phyloP scores from a whole-genome alignment of 441 rosid genomes.

The Erodium moschatum region DNA sequence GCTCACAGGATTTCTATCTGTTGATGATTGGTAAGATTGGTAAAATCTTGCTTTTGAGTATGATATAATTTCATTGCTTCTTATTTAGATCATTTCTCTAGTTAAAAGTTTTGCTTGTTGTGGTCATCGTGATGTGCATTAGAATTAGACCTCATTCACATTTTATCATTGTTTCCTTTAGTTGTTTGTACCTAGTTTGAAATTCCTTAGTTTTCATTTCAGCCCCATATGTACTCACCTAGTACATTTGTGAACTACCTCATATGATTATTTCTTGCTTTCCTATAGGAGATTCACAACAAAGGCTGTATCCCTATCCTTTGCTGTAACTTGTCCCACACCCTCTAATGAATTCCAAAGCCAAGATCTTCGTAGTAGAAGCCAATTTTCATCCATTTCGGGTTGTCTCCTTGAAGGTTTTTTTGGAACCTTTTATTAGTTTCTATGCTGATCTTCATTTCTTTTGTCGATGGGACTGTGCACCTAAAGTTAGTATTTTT shows the following conservation, averaged over 20 bases:
- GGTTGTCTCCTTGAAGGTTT: background rate
- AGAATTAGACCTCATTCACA: background rate
- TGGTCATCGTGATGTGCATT: background rate
- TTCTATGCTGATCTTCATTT: background rate
- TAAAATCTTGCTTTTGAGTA: constrained; percentile 9
- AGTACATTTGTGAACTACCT: background rate
- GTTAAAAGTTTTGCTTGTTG: background rate
- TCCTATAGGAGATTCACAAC: background rate
- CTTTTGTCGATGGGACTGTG: constrained; percentile 1
- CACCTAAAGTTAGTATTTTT: background rate
- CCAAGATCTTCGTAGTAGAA: constrained; percentile 3
- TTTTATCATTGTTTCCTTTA: background rate
- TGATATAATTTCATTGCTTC: background rate
- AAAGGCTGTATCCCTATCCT: background rate
- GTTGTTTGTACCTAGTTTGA: background rate
- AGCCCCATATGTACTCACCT: background rate
- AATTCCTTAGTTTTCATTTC: background rate
- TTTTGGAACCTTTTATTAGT: background rate
- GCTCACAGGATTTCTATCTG: constrained; percentile 87
- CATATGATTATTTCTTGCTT: background rate
- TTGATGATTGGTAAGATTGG: constrained; percentile 80
- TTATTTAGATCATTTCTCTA: background rate
- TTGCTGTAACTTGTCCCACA: background rate
- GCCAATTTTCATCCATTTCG: background rate
- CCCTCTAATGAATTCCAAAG: background rate